These are phyloP conservation scores for Coemansia sp. DNA, from an alignment of 192 early-diverging fungal genomes.

Conservation along the genomic window DNA sequence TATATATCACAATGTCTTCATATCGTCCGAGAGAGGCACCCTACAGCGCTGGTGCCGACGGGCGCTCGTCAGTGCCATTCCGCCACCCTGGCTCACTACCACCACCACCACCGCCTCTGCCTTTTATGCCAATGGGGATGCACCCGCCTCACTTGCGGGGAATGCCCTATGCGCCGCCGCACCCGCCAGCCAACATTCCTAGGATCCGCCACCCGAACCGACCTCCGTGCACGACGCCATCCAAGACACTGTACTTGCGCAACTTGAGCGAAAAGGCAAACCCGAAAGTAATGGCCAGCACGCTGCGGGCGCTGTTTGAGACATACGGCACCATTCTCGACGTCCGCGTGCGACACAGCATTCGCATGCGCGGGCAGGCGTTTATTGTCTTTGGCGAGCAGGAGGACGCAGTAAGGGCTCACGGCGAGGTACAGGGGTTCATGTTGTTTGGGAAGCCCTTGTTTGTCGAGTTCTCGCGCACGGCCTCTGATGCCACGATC, in stretches of 20 bases:
- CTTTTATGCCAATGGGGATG: slow-evolving; percentile 14
- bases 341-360: slow-evolving; percentile 75
- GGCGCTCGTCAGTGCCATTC: neutral
- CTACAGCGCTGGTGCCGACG: neutral
- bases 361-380: slow-evolving; percentile 92
- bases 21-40: neutral
- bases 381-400: slow-evolving; percentile 81
- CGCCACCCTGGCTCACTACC: neutral
- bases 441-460: slow-evolving; percentile 84
- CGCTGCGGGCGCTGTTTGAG: slow-evolving; percentile 78
- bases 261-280: slow-evolving; percentile 81
- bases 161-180: slow-evolving; percentile 6
- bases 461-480: slow-evolving; percentile 53
- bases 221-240: slow-evolving; percentile 64
- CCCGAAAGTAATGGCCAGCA: slow-evolving; percentile 69
- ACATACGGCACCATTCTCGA: slow-evolving; percentile 85
- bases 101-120: slow-evolving; percentile 12
- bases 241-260: slow-evolving; percentile 77
- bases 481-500: slow-evolving; percentile 43
- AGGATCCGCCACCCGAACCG: slow-evolving; percentile 61
- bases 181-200: slow-evolving; percentile 11
- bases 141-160: slow-evolving; percentile 4
- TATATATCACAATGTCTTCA: neutral
- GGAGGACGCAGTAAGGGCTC: slow-evolving; percentile 75
- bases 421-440: slow-evolving; percentile 84